Percentiles rank a stretch among this genome's conserved stretches.
Conservation (phyloP, 805 yeast species). For the Hanseniaspora guilliermondii region DNA sequence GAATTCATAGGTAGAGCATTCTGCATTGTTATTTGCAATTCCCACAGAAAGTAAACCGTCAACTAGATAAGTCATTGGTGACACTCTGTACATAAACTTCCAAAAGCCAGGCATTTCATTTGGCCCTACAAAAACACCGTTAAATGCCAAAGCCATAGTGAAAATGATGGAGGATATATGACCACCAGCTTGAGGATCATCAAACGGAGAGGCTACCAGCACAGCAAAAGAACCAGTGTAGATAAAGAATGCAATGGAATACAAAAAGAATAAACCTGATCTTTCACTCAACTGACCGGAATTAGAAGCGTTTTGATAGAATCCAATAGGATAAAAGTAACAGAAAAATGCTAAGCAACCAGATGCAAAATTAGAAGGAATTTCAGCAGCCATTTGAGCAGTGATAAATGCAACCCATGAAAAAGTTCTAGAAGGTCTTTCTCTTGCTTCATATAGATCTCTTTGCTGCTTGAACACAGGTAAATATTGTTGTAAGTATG, state of each 20-base stretch:
- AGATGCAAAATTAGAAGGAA: conserved; percentile 48
- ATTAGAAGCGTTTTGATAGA: conserved; percentile 48
- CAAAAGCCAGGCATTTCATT: conserved; percentile 32
- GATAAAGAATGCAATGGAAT: conserved; percentile 36
- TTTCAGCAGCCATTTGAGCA: conserved; percentile 51
- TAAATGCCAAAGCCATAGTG: conserved; percentile 53
- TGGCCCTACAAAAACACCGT: conserved; percentile 52
- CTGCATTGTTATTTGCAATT: conserved; percentile 35
- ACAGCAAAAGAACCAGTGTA: conserved; percentile 50
- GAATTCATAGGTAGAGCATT: conserved; percentile 29
- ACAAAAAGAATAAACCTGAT: conserved; percentile 45
- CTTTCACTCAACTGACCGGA: conserved; percentile 37
- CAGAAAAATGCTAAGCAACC: conserved; percentile 52
- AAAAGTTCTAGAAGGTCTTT: conserved; percentile 31
- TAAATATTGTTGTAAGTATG: conserved; percentile 31
- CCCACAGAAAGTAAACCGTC: conserved; percentile 39
- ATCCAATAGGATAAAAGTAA: conserved; percentile 66
- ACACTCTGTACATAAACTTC: conserved; percentile 32
- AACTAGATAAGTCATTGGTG: conserved; percentile 34
- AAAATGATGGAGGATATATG: conserved; percentile 44
- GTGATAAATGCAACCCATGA: conserved; percentile 51
- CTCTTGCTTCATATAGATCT: conserved; percentile 33
- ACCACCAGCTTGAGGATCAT: conserved; percentile 51
- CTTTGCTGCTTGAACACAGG: conserved; percentile 29
- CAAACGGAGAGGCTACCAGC: conserved; percentile 44